Evolutionary conservation across 352 stramenopile species (phyloP), one percentile per base, ranked within the genome.

Genomic region (Phytophthora tubulina): DNA sequence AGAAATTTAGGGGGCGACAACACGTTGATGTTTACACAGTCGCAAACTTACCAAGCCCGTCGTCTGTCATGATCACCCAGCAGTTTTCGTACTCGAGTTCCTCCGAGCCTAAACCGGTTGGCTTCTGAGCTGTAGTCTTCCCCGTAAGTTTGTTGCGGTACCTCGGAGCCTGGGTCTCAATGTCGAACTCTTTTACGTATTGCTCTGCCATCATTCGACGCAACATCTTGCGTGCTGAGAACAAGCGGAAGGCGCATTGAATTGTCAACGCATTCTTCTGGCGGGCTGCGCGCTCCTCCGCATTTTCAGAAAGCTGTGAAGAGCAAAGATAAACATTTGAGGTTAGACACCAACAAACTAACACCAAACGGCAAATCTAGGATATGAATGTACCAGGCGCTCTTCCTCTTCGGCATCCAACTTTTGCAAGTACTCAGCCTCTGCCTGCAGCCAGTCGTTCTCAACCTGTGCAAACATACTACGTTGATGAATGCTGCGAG

Each of bases 161-260:
- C 51, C 72, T 72, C 7, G 84, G 51, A 7, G 68, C 58, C 15
- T 81, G 70, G 10, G 63, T 80, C 11, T 70, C 46, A 8, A 63
- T 51, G 41, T 92, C 73, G 42, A 90, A 92, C 21, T 91, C 79
- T 50, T 92, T 93, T 10, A 86, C 70, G 55, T 90, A 88, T 32
- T 79, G 58, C 32, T 71, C 54, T 14, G 73, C 63, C 44, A 93
- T 81, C 61, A 89, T 78, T 10, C 72, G 51, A 8, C 83, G 79
- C 11, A 95, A 73, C 3, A 79, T 55, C 59, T 84, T 82, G 8
- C 81, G 72, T 3, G 85, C 85, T 3, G 77, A 61, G 51, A 85
- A 92, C 75, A 86, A 80, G 4, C 85, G 85, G 35, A 84, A 90
- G 3, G 72, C 84, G 38, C 82, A 82, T 59, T 93, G 84, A 41